Conservation (phyloP, 192 early-diverging fungal species). For the Coemansia sp. region DNA sequence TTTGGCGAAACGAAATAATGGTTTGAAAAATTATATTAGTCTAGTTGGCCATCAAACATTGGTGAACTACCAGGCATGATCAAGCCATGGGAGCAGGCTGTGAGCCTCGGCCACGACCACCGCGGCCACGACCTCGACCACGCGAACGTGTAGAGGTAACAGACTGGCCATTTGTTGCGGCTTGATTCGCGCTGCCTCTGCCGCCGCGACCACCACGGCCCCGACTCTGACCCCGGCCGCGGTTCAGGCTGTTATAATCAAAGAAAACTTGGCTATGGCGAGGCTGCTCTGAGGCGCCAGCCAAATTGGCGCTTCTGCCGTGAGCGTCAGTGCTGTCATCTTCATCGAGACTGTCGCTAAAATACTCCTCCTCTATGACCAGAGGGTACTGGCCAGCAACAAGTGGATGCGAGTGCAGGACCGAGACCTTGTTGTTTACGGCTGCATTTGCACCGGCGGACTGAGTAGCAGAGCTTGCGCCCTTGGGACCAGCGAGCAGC, state of each 20-base stretch:
- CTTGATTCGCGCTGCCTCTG: not conserved
- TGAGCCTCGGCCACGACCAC: slow-evolving; percentile 14
- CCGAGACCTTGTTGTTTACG: not conserved
- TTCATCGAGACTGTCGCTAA: slow-evolving; percentile 53
- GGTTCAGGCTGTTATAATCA: slow-evolving; percentile 19
- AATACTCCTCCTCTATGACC: slow-evolving; percentile 46
- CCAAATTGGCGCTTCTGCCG: not conserved
- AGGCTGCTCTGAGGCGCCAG: not conserved
- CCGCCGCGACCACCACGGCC: slow-evolving; percentile 9
- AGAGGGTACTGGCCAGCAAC: slow-evolving; percentile 38
- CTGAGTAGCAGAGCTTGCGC: not conserved
- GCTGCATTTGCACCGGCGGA: not conserved
- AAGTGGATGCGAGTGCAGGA: slow-evolving; percentile 28
- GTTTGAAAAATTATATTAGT: not conserved
- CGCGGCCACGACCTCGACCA: slow-evolving; percentile 15
- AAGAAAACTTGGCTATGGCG: slow-evolving; percentile 18
- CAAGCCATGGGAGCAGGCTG: not conserved
- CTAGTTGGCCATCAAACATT: not conserved
- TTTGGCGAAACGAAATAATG: no score
- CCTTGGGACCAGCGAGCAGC: slow-evolving; percentile 42
- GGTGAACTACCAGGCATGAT: not conserved
- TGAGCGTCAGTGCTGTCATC: slow-evolving; percentile 10
- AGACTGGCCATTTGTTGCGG: not conserved
- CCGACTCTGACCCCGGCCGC: slow-evolving; percentile 8
- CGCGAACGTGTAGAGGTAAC: not conserved